Evolutionary conservation across 352 stramenopile species (phyloP).

Genomic region (Phytopythium delawarense): DNA sequence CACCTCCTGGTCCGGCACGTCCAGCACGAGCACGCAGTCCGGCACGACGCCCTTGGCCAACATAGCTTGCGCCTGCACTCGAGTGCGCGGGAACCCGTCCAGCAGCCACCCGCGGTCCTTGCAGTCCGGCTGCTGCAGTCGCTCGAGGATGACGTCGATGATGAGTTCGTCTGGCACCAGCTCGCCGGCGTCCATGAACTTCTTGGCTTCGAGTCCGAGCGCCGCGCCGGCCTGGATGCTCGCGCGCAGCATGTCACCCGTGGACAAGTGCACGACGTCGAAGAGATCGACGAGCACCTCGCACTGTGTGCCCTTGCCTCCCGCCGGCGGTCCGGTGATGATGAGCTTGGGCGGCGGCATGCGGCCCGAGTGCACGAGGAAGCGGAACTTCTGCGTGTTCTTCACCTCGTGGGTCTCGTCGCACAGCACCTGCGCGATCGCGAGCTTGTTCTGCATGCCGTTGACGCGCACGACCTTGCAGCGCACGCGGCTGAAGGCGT

Average conservation of each 20-base stretch:
- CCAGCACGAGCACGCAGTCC: conserved; percentile 89
- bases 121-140: conserved; percentile 84
- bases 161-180: conserved; percentile 93
- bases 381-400: conserved; percentile 30
- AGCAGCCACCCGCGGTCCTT: conserved; percentile 87
- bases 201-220: conserved; percentile 75
- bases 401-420: conserved; percentile 34
- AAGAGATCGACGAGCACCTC: conserved; percentile 85
- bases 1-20: conserved; percentile 94
- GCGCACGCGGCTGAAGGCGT: conserved; percentile 20
- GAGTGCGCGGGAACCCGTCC: conserved; percentile 92
- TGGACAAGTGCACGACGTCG: conserved; percentile 91
- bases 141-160: conserved; percentile 77
- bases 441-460: conserved; percentile 41
- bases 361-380: conserved; percentile 39
- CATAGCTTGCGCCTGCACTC: conserved; percentile 81
- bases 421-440: conserved; percentile 28
- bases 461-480: conserved; percentile 39
- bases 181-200: conserved; percentile 88
- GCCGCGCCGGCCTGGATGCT: conserved; percentile 70
- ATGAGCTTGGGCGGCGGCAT: conserved; percentile 75
- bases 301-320: conserved; percentile 95
- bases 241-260: conserved; percentile 90
- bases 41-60: conserved; percentile 63
- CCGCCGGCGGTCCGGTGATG: conserved; percentile 88